Evolutionary conservation across 148 eudicot species (phyloP), one percentile per base, ranked within the genome.

Genomic region (Rhododendron henanense): DNA sequence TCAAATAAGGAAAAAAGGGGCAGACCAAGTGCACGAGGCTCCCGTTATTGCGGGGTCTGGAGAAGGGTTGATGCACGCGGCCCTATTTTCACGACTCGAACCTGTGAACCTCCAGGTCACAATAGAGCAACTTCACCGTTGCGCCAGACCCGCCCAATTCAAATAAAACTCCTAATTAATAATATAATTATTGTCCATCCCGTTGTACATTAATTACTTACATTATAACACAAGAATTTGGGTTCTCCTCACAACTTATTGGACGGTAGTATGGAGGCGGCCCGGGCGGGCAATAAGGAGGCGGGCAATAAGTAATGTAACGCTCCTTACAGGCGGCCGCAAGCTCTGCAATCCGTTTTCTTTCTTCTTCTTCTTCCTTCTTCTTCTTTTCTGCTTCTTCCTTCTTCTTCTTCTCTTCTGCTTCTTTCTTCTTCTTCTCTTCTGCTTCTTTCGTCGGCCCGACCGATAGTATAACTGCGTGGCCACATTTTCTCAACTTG

Each of bases 181-280:
- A 1, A 14, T 77, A 9, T 9, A 67, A 28, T 28, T 28, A 28
- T 69, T 28, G 18, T 13, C 3, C 31, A 23, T 7, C 71, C 33
- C 11, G 2, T 65, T 65, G 1, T 65, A 65, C n/a, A 65, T 10
- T 7, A 8, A 65, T 65, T 41, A 81, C 15, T 91, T 83, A 94
- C 83, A 25, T 90, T 53, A 94, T 94, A 15, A 86, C 90, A 88
- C 98, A 95, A 84, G 90, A 14, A 88, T 87, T 91, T 9, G 98
- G 98, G 80, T 89, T 87, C 39, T 95, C 95, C 71, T 92, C 93
- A 0, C 84, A 84, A 85, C 89, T 88, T 4, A 79, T 85, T 25
- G 76, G 90, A 53, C 16, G 77, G 82, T 90, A 90, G 11, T 84
- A 78, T 51, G 61, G 87, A 75, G 86, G 53, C 47, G 59, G 48